phyloP scores from a whole-genome alignment of 148 eudicot species.

The Drosera capensis region DNA sequence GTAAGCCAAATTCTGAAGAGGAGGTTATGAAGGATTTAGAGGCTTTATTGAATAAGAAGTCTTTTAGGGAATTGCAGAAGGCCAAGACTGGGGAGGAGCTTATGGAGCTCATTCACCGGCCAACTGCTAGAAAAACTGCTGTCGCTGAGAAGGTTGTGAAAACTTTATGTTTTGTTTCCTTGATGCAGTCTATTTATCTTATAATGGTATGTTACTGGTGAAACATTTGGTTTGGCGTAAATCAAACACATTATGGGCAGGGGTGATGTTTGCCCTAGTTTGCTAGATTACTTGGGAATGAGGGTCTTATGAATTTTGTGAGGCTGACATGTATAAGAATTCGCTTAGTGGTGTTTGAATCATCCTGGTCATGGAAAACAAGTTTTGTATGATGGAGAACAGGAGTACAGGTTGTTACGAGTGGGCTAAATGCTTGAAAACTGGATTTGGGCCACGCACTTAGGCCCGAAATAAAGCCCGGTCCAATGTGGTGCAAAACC shows the following conservation, averaged over 20 bases:
- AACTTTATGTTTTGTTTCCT: background rate
- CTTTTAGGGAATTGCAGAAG: constrained; percentile 76
- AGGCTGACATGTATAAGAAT: too few relatives aligned
- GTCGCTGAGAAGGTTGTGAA: constrained; percentile 66
- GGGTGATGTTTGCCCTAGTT: too few relatives aligned
- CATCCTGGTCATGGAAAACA: too few relatives aligned
- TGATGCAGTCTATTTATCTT: background rate
- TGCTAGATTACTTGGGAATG: too few relatives aligned
- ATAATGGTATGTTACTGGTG: background rate
- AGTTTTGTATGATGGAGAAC: too few relatives aligned
- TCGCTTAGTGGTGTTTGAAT: too few relatives aligned
- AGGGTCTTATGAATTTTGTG: too few relatives aligned
- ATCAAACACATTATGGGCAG: too few relatives aligned
- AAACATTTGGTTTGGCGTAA: background rate
- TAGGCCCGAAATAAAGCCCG: too few relatives aligned
- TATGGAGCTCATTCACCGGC: constrained; percentile 73
- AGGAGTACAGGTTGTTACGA: too few relatives aligned
- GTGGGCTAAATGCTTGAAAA: too few relatives aligned
- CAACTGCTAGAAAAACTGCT: constrained; percentile 77
- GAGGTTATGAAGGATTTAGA: constrained; percentile 82
- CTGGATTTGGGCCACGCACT: background rate
- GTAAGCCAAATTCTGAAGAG: constrained; percentile 51
- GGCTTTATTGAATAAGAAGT: constrained; percentile 66
- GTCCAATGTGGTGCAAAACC: too few relatives aligned
- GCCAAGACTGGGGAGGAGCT: constrained; percentile 96